These are phyloP conservation scores for Begonia fuchsioides DNA, from an alignment of 306 rosid genomes.

Conservation along the genomic window DNA sequence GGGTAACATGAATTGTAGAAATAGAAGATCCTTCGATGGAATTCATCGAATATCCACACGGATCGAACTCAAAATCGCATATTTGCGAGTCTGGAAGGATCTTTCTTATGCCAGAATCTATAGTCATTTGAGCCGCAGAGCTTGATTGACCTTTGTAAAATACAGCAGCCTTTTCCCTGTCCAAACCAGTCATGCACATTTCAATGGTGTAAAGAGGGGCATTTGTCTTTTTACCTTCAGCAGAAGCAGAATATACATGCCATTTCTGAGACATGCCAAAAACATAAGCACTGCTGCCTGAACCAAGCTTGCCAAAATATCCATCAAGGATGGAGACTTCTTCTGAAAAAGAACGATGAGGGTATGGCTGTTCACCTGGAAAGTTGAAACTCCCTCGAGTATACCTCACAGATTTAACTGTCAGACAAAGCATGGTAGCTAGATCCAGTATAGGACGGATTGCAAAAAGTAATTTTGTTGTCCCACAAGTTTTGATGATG, in stretches of 20 bases:
- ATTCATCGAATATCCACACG: slow-evolving; percentile 95
- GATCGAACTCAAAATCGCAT: slow-evolving; percentile 87
- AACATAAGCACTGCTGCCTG: slow-evolving; percentile 47
- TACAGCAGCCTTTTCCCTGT: slow-evolving; percentile 57
- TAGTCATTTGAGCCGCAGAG: slow-evolving; percentile 62
- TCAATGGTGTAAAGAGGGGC: slow-evolving; percentile 52
- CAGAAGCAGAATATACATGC: slow-evolving; percentile 78
- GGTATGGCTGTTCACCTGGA: slow-evolving; percentile 72
- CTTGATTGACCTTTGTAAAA: slow-evolving; percentile 35
- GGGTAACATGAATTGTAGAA: slow-evolving; percentile 87
- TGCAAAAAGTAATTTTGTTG: slow-evolving; percentile 73
- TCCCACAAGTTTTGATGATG: slow-evolving; percentile 89
- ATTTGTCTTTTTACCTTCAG: slow-evolving; percentile 17
- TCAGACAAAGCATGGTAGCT: slow-evolving; percentile 40
- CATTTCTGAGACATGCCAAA: slow-evolving; percentile 63
- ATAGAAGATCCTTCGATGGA: slow-evolving; percentile 64
- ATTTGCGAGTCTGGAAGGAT: slow-evolving; percentile 70
- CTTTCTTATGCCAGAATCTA: slow-evolving; percentile 59
- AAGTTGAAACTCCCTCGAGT: slow-evolving; percentile 85
- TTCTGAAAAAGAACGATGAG: slow-evolving; percentile 70
- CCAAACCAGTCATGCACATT: slow-evolving; percentile 89
- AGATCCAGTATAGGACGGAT: slow-evolving; percentile 63
- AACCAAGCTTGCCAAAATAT: slow-evolving; percentile 56
- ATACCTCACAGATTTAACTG: slow-evolving; percentile 67
- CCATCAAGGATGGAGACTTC: slow-evolving; percentile 63